Percentiles rank a stretch among this genome's conserved stretches.
Evolutionary conservation across 345 rosid genomes (phyloP).

Genomic region (Arabidopsis suecica): DNA sequence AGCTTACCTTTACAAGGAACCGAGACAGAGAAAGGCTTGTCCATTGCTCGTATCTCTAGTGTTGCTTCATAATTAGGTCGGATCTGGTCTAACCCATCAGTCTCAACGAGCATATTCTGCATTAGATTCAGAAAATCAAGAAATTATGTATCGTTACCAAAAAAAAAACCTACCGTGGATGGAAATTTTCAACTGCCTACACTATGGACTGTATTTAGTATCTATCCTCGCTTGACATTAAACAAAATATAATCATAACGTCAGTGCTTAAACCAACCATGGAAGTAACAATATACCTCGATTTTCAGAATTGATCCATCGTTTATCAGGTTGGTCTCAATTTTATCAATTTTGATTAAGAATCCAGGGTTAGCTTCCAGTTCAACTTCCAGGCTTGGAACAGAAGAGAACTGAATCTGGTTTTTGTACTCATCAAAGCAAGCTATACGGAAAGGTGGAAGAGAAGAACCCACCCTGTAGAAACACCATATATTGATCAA

Average conservation of each 20-base stretch:
- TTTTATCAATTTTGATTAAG: conserved; percentile 32
- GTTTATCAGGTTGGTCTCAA: conserved; percentile 50
- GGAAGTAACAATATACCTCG: conserved; percentile 48
- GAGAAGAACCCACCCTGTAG: conserved; percentile 64
- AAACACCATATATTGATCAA: conserved; percentile 22
- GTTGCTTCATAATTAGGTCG: conserved; percentile 56
- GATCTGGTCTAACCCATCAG: conserved; percentile 50
- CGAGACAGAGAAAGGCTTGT: conserved; percentile 45
- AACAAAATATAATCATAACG: conserved; percentile 9
- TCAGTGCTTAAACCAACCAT: conserved; percentile 18
- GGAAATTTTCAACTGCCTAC: neutral
- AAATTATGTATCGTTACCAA: neutral
- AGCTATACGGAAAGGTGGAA: conserved; percentile 48
- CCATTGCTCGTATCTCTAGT: conserved; percentile 49
- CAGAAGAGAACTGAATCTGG: conserved; percentile 47
- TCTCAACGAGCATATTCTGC: conserved; percentile 56
- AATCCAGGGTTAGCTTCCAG: conserved; percentile 36
- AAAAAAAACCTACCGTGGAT: neutral
- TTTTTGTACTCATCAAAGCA: conserved; percentile 61
- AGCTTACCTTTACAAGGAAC: conserved; percentile 62
- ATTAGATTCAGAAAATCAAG: conserved; percentile 23
- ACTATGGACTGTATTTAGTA: conserved; percentile 6
- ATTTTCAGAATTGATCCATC: conserved; percentile 47
- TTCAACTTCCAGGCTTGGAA: conserved; percentile 50
- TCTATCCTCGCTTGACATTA: neutral